These are phyloP conservation scores for Sclerotinia glacialis DNA, from an alignment of 2,329 filamentous ascomycete genomes.

Conservation along the genomic window DNA sequence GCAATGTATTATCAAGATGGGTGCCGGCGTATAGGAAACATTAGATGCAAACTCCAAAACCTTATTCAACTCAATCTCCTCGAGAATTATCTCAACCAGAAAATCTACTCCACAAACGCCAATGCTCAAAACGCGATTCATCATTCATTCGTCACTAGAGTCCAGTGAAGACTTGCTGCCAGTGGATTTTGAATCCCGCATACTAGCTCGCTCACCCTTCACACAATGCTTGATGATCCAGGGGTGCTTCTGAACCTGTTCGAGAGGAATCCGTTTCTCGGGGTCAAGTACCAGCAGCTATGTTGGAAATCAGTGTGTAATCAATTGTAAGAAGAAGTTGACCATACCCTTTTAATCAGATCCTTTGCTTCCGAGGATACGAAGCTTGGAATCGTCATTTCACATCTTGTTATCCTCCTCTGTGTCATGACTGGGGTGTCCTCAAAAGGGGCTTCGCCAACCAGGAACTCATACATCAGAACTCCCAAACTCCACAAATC, in stretches of 20 bases:
- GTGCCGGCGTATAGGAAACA: constrained; percentile 36
- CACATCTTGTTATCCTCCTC: constrained; percentile 78
- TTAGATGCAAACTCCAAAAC: constrained; percentile 36
- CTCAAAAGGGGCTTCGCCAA: constrained; percentile 95
- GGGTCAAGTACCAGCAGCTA: constrained; percentile 88
- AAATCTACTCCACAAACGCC: constrained; percentile 33
- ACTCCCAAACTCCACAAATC: constrained; percentile 96
- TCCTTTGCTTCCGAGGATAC: constrained; percentile 88
- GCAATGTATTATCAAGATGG: constrained; percentile 31
- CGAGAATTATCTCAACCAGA: constrained; percentile 6
- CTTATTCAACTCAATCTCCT: constrained; percentile 34
- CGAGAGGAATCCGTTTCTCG: constrained; percentile 85
- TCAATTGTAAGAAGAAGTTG: not conserved
- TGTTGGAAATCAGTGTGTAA: constrained; percentile 25
- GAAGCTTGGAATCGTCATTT: constrained; percentile 90
- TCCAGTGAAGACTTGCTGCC: constrained; percentile 35
- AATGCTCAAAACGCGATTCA: constrained; percentile 30
- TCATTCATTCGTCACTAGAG: constrained; percentile 35
- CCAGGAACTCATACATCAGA: constrained; percentile 91
- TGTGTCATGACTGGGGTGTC: constrained; percentile 95
- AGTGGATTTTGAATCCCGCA: constrained; percentile 39
- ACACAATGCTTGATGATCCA: constrained; percentile 95
- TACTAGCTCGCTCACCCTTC: constrained; percentile 44
- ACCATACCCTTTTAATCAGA: constrained; percentile 79
- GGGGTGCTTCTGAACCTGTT: constrained; percentile 83